phyloP scores from a whole-genome alignment of 2,329 filamentous ascomycete species.

The Chrysoporthe austroafricana region DNA sequence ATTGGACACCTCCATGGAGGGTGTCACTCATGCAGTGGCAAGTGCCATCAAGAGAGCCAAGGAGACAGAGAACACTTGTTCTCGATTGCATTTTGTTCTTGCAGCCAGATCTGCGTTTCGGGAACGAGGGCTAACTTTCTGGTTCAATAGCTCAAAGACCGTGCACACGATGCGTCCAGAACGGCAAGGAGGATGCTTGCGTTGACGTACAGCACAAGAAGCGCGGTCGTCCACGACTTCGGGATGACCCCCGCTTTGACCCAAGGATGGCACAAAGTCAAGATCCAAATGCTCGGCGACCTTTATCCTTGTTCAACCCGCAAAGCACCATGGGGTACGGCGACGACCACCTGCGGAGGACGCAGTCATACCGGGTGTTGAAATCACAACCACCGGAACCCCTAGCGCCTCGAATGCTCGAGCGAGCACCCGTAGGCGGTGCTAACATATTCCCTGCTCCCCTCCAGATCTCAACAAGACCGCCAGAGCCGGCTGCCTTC shows the following conservation, averaged over 20 bases:
- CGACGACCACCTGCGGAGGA: slow-evolving; percentile 51
- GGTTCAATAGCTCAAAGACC: slow-evolving; percentile 68
- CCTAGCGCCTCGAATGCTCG: slow-evolving; percentile 53
- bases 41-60: slow-evolving; percentile 12
- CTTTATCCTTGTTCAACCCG: slow-evolving; percentile 55
- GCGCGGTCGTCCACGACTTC: slow-evolving; percentile 74
- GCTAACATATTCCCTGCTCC: slow-evolving; percentile 53
- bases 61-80: slow-evolving; percentile 20
- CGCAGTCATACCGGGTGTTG: slow-evolving; percentile 55
- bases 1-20: not conserved
- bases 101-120: not conserved
- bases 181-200: slow-evolving; percentile 80
- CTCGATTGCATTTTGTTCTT: not conserved
- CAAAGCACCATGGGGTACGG: slow-evolving; percentile 48
- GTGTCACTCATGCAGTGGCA: not conserved
- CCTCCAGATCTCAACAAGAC: slow-evolving; percentile 45
- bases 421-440: slow-evolving; percentile 54
- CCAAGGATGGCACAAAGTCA: slow-evolving; percentile 48
- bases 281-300: slow-evolving; percentile 53
- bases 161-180: slow-evolving; percentile 76
- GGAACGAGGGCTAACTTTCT: slow-evolving; percentile 18
- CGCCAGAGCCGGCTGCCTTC: slow-evolving; percentile 59
- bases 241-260: slow-evolving; percentile 68
- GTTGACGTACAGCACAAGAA: slow-evolving; percentile 88
- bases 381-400: slow-evolving; percentile 58